Base-by-base conservation (phyloP, 768 basidiomycete species). In the Naganishia antarctica region DNA sequence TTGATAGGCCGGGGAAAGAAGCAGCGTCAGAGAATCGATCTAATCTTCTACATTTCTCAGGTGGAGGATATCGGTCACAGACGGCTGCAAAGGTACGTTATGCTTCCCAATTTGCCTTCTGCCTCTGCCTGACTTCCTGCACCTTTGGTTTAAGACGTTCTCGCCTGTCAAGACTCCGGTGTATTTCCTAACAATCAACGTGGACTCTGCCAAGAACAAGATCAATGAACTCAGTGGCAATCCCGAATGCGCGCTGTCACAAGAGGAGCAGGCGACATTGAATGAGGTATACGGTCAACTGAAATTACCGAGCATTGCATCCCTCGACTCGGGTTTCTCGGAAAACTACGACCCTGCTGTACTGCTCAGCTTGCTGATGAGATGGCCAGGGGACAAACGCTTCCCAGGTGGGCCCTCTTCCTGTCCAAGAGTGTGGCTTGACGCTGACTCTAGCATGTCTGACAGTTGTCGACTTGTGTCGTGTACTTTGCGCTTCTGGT, bases 401-500 rank as follows among this genome's bases (percentile, higher is more conserved):
- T 77, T 77, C 70, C 76, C 76, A 49, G 68, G 74, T 67, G 6
- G n/a, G 11, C 21, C 37, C 8, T 7, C 8, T 31, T 8, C 4
- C 15, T 16, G 28, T 46, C 13, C 7, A 11, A 4, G 5, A 8
- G 7, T 31, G 13, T 16, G 29, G 31, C 28, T 21, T 3, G n/a
- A 2, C 32, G 13, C 46, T 60, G n/a, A 60, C 43, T 2, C 7
- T 12, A 9, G 6, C 6, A 13, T 11, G 11, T 13, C 40, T 25
- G 29, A 18, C 53, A 91, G 90, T 93, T 13, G 84, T 98, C 71
- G 94, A 98, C 72, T 82, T 97, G 13, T 81, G 84, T 58, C 86
- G 96, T 43, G 80, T 94, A 41, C 75, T 94, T 16, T 80, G 85
- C 21, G 88, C 84, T 72, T 83, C 82, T 51, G 83, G 86, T 0